Conservation (phyloP, 345 rosid genomes). For the Ceriops decandra region DNA sequence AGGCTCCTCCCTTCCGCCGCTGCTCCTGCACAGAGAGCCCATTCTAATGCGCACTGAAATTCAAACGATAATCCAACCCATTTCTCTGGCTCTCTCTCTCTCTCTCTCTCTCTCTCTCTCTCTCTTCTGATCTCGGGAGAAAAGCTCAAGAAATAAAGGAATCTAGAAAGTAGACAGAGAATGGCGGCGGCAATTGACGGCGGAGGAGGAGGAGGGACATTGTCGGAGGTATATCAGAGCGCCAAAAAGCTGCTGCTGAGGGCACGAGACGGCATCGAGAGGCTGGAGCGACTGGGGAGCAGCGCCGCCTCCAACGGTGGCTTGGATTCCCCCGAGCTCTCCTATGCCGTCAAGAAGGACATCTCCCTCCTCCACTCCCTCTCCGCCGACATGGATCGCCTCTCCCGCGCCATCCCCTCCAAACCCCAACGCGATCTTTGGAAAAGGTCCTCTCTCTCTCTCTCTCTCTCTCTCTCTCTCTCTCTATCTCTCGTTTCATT, state of each 20-base stretch:
- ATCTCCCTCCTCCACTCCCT: slow-evolving; percentile 69
- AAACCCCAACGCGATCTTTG: slow-evolving; percentile 96
- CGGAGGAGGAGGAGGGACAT: slow-evolving; percentile 65
- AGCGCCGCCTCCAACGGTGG: slow-evolving; percentile 40
- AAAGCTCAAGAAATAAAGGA: neutral
- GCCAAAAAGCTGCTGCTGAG: slow-evolving; percentile 56
- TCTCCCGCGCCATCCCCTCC: slow-evolving; percentile 74
- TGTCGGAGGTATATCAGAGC: slow-evolving; percentile 62
- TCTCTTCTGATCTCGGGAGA: too few relatives aligned
- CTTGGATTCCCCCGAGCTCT: slow-evolving; percentile 71
- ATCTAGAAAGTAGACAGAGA: neutral
- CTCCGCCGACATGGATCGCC: slow-evolving; percentile 73
- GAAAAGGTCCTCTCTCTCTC: slow-evolving; percentile 46
- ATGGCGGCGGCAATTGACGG: slow-evolving; percentile 34
- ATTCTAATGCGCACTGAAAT: too few relatives aligned
- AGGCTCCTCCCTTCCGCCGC: neutral
- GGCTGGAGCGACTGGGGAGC: slow-evolving; percentile 67
- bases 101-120: too few relatives aligned
- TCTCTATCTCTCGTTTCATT: neutral
- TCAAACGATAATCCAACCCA: too few relatives aligned
- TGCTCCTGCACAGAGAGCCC: neutral
- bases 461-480: neutral
- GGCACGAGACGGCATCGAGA: slow-evolving; percentile 82
- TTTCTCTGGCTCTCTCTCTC: too few relatives aligned
- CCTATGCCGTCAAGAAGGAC: slow-evolving; percentile 63